Conservation (phyloP, 2,329 filamentous ascomycete species). For the Claviceps sorghi region DNA sequence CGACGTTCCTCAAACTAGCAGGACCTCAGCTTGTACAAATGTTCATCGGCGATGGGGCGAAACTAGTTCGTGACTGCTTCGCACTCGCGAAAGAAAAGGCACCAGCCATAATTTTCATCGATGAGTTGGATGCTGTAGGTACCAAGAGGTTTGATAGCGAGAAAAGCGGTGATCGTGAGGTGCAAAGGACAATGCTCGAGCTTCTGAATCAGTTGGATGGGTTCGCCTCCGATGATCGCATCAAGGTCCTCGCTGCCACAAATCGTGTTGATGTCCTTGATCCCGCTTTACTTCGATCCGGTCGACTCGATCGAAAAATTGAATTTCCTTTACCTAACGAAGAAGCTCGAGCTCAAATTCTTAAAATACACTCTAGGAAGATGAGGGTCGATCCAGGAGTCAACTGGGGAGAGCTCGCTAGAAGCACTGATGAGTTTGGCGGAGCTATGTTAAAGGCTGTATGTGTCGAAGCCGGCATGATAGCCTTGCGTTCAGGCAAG, state of each 20-base stretch:
- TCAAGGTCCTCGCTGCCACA: conserved; percentile 90
- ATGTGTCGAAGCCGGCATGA: conserved; percentile 98
- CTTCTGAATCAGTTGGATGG: conserved; percentile 96
- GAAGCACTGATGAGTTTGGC: conserved; percentile 96
- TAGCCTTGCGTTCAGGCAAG: conserved; percentile 84
- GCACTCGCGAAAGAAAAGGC: conserved; percentile 97
- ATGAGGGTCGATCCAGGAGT: conserved; percentile 90
- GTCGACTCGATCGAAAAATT: conserved; percentile 90
- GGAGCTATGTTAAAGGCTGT: conserved; percentile 97
- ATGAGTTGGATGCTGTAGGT: conserved; percentile 94
- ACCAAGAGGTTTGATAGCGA: conserved; percentile 98
- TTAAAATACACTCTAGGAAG: conserved; percentile 94
- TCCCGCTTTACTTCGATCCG: conserved; percentile 78
- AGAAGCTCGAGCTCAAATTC: conserved; percentile 89
- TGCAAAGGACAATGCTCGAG: conserved; percentile 97
- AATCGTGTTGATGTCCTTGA: conserved; percentile 92
- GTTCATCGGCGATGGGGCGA: conserved; percentile 98
- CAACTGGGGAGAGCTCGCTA: conserved; percentile 90
- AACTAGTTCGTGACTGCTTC: conserved; percentile 94
- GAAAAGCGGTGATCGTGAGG: conserved; percentile 94
- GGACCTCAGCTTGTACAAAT: conserved; percentile 97
- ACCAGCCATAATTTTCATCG: conserved; percentile 97
- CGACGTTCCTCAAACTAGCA: conserved; percentile 95
- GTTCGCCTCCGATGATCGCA: conserved; percentile 90
- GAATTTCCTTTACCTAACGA: conserved; percentile 97